Conservation (phyloP, 495 filamentous ascomycete genomes). For the Chaetomium tenue region DNA sequence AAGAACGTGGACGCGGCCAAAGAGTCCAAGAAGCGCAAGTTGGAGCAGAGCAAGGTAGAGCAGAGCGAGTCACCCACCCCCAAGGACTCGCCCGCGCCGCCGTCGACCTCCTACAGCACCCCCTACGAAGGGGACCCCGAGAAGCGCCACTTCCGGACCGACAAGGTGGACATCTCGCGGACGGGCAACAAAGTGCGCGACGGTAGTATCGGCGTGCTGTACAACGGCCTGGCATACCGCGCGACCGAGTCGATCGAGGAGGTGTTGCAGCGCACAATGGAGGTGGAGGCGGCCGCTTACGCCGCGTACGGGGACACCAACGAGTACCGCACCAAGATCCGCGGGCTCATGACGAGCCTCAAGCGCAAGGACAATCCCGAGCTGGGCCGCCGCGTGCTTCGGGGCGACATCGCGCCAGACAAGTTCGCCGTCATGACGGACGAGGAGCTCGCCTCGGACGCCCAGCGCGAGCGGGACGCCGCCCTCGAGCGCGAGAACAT, state of each 20-base stretch:
- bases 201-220: constrained; percentile 83
- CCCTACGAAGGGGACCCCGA: constrained; percentile 67
- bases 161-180: constrained; percentile 67
- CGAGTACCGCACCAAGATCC: constrained; percentile 79
- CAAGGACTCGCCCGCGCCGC: constrained; percentile 44
- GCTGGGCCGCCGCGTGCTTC: constrained; percentile 71
- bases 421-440: constrained; percentile 66
- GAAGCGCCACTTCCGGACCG: constrained; percentile 74
- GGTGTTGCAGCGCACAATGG: constrained; percentile 64
- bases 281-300: constrained; percentile 73
- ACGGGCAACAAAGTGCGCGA: constrained; percentile 73
- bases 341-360: constrained; percentile 87
- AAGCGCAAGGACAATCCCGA: constrained; percentile 84
- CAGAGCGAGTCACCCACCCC: constrained; percentile 41
- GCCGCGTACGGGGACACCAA: constrained; percentile 61
- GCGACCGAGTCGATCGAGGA: constrained; percentile 54
- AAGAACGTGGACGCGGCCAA: constrained; percentile 70
- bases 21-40: constrained; percentile 55
- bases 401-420: constrained; percentile 65
- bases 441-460: constrained; percentile 56
- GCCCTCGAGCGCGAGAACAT: constrained; percentile 84
- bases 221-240: constrained; percentile 72
- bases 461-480: constrained; percentile 72
- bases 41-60: constrained; percentile 40
- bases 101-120: constrained; percentile 49